Percentiles rank a stretch among this genome's conserved stretches.
These are phyloP conservation scores for Pigoraptor vietnamica DNA, from an alignment of 78 protist species.

Conservation along the genomic window DNA sequence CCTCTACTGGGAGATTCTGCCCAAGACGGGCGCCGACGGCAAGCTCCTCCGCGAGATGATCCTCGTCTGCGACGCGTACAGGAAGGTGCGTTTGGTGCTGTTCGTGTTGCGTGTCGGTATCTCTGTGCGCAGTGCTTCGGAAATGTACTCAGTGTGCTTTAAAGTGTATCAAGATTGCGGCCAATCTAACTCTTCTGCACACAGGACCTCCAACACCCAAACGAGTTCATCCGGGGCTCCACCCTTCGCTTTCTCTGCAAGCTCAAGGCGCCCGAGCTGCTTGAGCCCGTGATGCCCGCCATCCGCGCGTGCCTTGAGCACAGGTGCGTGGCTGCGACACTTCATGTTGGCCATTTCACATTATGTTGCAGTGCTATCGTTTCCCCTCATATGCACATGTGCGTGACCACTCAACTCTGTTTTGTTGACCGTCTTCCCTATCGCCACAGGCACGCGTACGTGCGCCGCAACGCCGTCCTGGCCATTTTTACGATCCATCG, in stretches of 20 bases:
- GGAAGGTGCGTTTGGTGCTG: neutral
- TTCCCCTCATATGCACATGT: neutral
- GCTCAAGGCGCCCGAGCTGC: conserved; percentile 81
- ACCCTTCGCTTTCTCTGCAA: conserved; percentile 91
- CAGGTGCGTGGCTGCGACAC: neutral
- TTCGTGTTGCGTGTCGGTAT: neutral
- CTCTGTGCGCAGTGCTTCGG: neutral
- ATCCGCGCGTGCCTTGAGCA: conserved; percentile 78
- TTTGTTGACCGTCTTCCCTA: neutral
- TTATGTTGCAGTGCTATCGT: neutral
- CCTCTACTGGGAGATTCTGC: conserved; percentile 87
- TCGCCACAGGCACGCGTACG: conserved; percentile 56
- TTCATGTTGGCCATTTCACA: neutral
- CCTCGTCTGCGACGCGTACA: conserved; percentile 77
- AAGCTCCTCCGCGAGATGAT: conserved; percentile 90
- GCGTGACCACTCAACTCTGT: neutral
- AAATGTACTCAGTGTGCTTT: neutral
- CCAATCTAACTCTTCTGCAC: neutral
- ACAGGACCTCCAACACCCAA: conserved; percentile 83
- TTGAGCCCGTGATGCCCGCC: conserved; percentile 84
- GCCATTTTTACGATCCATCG: conserved; percentile 70
- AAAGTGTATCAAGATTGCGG: neutral
- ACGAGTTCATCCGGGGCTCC: conserved; percentile 91
- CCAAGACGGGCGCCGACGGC: conserved; percentile 81
- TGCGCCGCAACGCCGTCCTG: conserved; percentile 90